Base-by-base conservation (phyloP, 2,329 filamentous ascomycete genomes). In the Botrytis tulipae region DNA sequence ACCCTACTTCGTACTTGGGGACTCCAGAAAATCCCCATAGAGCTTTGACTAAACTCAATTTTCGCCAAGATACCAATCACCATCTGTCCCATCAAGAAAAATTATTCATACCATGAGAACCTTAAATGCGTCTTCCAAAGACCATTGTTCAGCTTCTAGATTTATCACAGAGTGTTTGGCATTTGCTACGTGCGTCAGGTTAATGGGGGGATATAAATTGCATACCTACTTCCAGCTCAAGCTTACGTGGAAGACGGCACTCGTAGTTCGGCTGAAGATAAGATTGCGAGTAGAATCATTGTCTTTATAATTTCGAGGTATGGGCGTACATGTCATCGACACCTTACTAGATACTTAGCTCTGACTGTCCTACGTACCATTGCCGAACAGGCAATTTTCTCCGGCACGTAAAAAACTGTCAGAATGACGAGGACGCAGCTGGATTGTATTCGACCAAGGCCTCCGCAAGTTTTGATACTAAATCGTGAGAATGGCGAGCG, bases 11-110 rank as follows among this genome's bases (percentile, higher is more conserved):
- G n/a, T 57, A 29, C n/a, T 59, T 25, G 46, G 46, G 37, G 42
- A 42, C 61, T 63, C 61, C 40, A 63, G 61, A 63, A 63, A 63
- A 32, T 20, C 61, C 61, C 61, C 61, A 63, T 44, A 42, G 61
- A 63, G 61, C 61, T 63, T 63, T 40, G 61, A 63, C 61, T 12
- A 63, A 63, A 42, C n/a, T n/a, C 22, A 44, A 63, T 63, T 37
- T 37, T 42, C n/a, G 61, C 61, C 61, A 63, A 63, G 37, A 40
- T 40, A 42, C 61, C 61, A 63, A 63, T 63, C 37, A 44, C 18
- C n/a, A 63, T 29, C 16, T 25, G 9, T 42, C 40, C 51, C n/a
- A 29, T 32, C n/a, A 57, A 32, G 51, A 57, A 29, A 18, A 57
- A 29, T 57, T 57, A 57, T 57, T 57, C 51, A 57, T 57, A 29